Conservation (phyloP, 2,329 filamentous ascomycete genomes). For the Ophiocordyceps camponoti-floridani region DNA sequence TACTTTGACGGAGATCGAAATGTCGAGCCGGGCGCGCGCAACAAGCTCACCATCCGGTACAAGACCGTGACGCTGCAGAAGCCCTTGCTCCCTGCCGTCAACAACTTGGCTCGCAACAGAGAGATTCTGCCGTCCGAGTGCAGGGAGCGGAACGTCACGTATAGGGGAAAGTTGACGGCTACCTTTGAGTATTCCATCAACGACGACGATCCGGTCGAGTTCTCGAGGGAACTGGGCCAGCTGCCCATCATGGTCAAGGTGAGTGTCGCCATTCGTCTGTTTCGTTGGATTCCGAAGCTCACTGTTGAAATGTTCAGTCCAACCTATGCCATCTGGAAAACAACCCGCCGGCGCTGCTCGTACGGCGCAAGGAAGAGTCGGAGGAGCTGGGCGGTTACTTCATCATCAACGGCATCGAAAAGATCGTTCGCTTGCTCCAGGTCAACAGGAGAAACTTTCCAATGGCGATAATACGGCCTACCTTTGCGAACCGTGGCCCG, state of each 20-base stretch:
- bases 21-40: conserved; percentile 40
- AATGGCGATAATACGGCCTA: conserved; percentile 80
- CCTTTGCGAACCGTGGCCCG: conserved; percentile 73
- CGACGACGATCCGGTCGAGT: conserved; percentile 66
- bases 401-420: conserved; percentile 93
- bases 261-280: conserved; percentile 4
- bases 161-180: conserved; percentile 70
- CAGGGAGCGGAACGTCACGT: conserved; percentile 82
- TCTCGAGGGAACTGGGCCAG: conserved; percentile 69
- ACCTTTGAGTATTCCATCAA: conserved; percentile 78
- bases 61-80: conserved; percentile 72
- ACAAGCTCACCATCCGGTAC: conserved; percentile 61
- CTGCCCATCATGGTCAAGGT: conserved; percentile 89
- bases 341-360: conserved; percentile 64
- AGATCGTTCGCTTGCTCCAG: conserved; percentile 82
- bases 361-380: conserved; percentile 80
- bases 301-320: conserved; percentile 31
- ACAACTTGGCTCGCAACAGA: conserved; percentile 70
- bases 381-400: conserved; percentile 96
- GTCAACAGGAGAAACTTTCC: conserved; percentile 86
- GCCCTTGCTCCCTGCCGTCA: conserved; percentile 57
- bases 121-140: conserved; percentile 86
- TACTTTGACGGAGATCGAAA: conserved; percentile 70
- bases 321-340: conserved; percentile 82
- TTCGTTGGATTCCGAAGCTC: not conserved